Percentiles rank a stretch among this genome's conserved stretches.
phyloP scores from a whole-genome alignment of 2,329 filamentous ascomycete genomes.

The Aspergillus thermomutatus region DNA sequence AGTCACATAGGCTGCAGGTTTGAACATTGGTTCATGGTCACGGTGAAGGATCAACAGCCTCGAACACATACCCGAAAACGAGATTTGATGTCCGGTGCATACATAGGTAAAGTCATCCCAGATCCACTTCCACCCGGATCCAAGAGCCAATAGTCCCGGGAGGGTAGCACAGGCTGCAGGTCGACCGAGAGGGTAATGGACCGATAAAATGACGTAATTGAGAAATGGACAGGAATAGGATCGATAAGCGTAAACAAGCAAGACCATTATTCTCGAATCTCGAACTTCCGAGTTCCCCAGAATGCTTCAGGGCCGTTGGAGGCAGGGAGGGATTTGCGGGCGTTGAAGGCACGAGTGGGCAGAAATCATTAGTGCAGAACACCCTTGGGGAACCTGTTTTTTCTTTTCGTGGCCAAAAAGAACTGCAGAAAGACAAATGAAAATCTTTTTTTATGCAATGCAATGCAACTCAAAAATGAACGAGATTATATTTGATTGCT shows the following conservation, averaged over 20 bases:
- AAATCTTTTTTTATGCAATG: slow-evolving; percentile 14
- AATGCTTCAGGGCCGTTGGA: background rate
- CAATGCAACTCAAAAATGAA: slow-evolving; percentile 21
- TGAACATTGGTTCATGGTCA: background rate
- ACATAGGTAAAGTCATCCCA: background rate
- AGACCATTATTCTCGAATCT: background rate
- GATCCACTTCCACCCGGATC: background rate
- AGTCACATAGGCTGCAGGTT: background rate
- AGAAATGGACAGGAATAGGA: slow-evolving; percentile 6
- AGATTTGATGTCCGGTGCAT: background rate
- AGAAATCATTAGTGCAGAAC: background rate
- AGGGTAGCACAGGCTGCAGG: background rate
- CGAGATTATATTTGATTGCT: slow-evolving; percentile 16
- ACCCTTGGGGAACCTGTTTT: background rate
- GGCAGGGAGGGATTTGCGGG: background rate
- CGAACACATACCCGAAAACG: background rate
- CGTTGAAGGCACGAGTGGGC: background rate
- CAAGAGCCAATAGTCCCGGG: background rate
- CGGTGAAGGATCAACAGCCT: background rate
- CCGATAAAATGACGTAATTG: slow-evolving; percentile 19
- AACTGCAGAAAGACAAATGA: slow-evolving; percentile 10
- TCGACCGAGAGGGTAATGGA: background rate
- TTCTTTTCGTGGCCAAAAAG: background rate
- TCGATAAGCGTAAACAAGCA: background rate
- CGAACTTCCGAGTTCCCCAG: background rate